These are phyloP conservation scores for Xerophyta viscosa DNA, from an alignment of 106 monocot genomes.

Conservation along the genomic window DNA sequence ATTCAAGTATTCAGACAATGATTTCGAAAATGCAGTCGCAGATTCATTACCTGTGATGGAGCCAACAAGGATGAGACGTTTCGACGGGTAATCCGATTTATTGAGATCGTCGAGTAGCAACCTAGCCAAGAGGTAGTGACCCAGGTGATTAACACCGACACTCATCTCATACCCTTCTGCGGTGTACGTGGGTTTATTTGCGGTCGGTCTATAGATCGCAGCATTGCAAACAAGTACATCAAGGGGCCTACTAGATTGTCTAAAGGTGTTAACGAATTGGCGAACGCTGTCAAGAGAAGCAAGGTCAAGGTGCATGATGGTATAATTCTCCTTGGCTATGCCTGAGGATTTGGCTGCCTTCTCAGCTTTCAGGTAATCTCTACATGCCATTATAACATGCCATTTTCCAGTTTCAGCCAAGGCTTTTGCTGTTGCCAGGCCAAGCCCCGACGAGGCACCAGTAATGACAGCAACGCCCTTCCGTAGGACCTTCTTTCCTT, in stretches of 20 bases:
- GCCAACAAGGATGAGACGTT: constrained; percentile 1
- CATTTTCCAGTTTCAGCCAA: background rate
- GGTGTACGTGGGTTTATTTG: background rate
- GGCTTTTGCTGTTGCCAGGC: constrained; percentile 1
- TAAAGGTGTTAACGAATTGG: background rate
- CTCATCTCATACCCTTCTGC: constrained; percentile 2
- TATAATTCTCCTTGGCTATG: constrained; percentile 1
- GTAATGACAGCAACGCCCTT: background rate
- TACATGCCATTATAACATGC: constrained; percentile 3
- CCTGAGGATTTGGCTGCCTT: constrained; percentile 2
- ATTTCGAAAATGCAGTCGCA: too few relatives aligned
- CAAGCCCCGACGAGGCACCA: constrained; percentile 1
- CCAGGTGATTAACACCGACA: background rate
- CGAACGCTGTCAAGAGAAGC: constrained; percentile 3
- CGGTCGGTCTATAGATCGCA: background rate
- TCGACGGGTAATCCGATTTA: background rate
- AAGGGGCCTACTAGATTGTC: background rate
- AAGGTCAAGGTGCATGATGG: constrained; percentile 4
- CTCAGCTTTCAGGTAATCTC: background rate
- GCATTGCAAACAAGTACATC: constrained; percentile 4
- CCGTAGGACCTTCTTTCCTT: background rate
- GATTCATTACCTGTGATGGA: background rate
- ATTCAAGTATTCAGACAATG: too few relatives aligned
- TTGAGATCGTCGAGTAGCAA: background rate
- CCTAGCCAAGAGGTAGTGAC: background rate